Conservation (phyloP, 345 rosid species). For the Litchi chinensis region DNA sequence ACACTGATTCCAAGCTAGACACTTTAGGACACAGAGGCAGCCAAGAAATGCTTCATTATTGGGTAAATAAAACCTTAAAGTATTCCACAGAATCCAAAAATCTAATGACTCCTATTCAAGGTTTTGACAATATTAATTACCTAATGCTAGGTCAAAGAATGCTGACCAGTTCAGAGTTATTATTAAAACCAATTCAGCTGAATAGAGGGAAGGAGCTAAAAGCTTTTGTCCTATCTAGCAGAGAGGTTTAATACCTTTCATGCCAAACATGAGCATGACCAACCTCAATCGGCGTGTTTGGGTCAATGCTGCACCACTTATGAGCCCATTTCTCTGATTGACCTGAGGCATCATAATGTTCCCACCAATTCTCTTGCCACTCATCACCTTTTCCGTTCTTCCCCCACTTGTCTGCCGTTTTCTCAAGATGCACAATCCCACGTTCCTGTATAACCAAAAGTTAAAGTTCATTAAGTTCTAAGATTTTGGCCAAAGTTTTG, state of each 20-base stretch:
- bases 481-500: not conserved
- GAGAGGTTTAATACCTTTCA: conserved; percentile 61
- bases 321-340: conserved; percentile 94
- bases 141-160: not conserved
- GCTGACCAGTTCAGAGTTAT: conserved; percentile 1
- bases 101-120: not conserved
- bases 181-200: not conserved
- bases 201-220: not conserved
- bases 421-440: conserved; percentile 81
- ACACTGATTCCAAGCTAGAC: not conserved
- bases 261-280: conserved; percentile 99
- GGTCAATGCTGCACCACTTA: conserved; percentile 96
- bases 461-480: not conserved
- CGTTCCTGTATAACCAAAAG: conserved; percentile 44
- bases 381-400: conserved; percentile 82
- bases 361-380: conserved; percentile 98
- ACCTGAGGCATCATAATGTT: conserved; percentile 83
- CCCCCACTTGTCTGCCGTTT: conserved; percentile 98
- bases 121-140: conserved; percentile 7
- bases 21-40: not conserved
- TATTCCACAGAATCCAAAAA: not conserved
- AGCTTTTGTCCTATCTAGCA: conserved; percentile 10
- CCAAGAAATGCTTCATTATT: not conserved
- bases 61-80: not conserved
- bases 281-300: conserved; percentile 66